phyloP scores from a whole-genome alignment of 345 rosid species.

The Iberis pinnata region DNA sequence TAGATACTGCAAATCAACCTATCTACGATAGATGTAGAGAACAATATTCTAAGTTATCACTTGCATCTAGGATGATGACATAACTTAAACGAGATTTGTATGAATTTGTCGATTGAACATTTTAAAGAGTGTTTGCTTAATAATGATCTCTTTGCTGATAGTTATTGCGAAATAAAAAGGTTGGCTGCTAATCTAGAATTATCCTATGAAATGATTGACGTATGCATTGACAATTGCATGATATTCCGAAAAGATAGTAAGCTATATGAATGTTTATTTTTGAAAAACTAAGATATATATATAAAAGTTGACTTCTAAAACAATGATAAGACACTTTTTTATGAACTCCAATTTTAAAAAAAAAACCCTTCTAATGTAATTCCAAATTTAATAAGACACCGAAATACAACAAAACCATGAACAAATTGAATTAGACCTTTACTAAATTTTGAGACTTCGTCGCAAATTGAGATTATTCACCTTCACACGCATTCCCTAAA shows the following conservation, averaged over 20 bases:
- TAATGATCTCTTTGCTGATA: not conserved
- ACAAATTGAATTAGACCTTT: no score
- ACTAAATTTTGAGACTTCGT: no score
- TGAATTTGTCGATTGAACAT: not conserved
- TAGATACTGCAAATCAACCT: no score
- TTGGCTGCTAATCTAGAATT: not conserved
- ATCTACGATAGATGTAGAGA: no score
- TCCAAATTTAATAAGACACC: no score
- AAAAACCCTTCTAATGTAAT: no score
- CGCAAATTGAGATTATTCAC: no score
- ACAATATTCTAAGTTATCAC: not conserved
- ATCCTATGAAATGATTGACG: not conserved
- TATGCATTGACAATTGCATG: not conserved
- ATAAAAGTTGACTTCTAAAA: no score
- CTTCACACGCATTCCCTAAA: no score
- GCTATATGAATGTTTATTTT: not conserved
- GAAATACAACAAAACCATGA: no score
- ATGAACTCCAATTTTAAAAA: no score
- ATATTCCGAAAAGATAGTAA: not conserved
- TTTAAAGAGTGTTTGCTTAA: not conserved
- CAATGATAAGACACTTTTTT: no score
- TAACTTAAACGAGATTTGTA: not conserved
- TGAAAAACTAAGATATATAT: not conserved
- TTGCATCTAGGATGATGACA: not conserved
- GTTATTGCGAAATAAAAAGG: not conserved